Percentiles rank a stretch among this genome's conserved stretches.
phyloP scores from a whole-genome alignment of 148 eudicot genomes.

The Rhododendron mucronatum region DNA sequence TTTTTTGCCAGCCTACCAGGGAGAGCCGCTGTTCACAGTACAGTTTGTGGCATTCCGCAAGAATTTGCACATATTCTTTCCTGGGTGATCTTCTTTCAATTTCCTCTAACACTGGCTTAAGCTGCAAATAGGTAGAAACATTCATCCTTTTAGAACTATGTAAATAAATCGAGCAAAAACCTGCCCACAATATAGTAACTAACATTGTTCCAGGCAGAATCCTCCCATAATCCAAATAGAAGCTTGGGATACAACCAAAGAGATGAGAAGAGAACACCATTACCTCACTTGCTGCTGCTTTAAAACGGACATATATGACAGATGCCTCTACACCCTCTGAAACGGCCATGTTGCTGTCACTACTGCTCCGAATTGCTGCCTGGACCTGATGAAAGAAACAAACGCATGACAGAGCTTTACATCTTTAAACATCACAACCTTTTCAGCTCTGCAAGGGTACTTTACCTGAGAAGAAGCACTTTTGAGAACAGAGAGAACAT shows the following conservation, averaged over 20 bases:
- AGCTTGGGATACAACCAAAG: conserved; percentile 7
- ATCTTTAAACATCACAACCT: neutral
- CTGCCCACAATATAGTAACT: neutral
- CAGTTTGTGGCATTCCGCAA: conserved; percentile 88
- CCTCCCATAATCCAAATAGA: conserved; percentile 2
- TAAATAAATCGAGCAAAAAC: neutral
- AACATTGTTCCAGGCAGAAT: neutral
- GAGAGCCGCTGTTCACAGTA: conserved; percentile 96
- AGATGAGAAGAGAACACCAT: conserved; percentile 7
- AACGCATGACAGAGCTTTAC: conserved; percentile 6
- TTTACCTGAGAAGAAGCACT: conserved; percentile 86
- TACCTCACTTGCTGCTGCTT: conserved; percentile 99
- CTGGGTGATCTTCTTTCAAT: conserved; percentile 87
- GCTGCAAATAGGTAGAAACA: conserved; percentile 41
- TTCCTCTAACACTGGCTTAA: conserved; percentile 92
- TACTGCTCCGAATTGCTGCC: conserved; percentile 62
- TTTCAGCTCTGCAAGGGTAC: neutral
- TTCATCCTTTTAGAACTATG: conserved; percentile 4
- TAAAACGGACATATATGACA: conserved; percentile 87
- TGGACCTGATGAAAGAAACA: conserved; percentile 49
- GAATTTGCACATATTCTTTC: conserved; percentile 86
- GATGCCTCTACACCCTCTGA: conserved; percentile 98
- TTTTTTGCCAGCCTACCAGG: conserved; percentile 52
- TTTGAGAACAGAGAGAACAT: conserved; percentile 79
- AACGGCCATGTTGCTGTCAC: conserved; percentile 59